These are phyloP conservation scores for Tephrocybe sp. DNA, from an alignment of 768 basidiomycete genomes.

Conservation along the genomic window DNA sequence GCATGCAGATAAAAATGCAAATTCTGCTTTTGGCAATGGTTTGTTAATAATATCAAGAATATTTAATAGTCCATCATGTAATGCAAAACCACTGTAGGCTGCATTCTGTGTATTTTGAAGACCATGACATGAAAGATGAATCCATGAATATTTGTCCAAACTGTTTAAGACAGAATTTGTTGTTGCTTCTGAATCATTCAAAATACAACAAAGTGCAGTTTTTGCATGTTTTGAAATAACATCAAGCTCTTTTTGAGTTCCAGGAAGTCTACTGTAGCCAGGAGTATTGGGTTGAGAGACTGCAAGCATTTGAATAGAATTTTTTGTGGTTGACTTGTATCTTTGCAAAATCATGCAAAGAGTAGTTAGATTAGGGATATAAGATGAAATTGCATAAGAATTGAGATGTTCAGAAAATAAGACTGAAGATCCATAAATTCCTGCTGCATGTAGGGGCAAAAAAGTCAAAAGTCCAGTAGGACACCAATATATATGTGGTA, in stretches of 20 bases:
- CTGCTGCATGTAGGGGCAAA: slow-evolving; percentile 14
- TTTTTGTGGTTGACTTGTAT: neutral
- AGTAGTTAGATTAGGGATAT: neutral
- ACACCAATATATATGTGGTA: slow-evolving; percentile 9
- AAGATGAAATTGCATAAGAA: neutral
- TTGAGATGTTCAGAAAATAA: neutral
- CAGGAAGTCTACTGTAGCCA: neutral
- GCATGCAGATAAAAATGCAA: slow-evolving; percentile 49
- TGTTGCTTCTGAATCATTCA: neutral
- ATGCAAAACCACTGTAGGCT: slow-evolving; percentile 17
- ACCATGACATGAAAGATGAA: slow-evolving; percentile 42
- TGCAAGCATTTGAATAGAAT: neutral
- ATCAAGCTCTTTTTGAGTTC: neutral
- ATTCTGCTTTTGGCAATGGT: slow-evolving; percentile 23
- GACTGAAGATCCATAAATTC: neutral
- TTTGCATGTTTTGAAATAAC: neutral
- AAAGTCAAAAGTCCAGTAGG: slow-evolving; percentile 10
- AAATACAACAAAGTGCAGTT: neutral
- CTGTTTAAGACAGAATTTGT: neutral
- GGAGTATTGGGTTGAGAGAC: neutral
- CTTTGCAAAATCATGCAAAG: neutral
- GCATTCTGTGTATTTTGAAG: slow-evolving; percentile 27
- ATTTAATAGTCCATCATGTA: slow-evolving; percentile 20
- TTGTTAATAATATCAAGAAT: slow-evolving; percentile 23
- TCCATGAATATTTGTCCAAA: slow-evolving; percentile 15